Base-by-base conservation (phyloP, 768 basidiomycete genomes). In the Lentinula boryana region DNA sequence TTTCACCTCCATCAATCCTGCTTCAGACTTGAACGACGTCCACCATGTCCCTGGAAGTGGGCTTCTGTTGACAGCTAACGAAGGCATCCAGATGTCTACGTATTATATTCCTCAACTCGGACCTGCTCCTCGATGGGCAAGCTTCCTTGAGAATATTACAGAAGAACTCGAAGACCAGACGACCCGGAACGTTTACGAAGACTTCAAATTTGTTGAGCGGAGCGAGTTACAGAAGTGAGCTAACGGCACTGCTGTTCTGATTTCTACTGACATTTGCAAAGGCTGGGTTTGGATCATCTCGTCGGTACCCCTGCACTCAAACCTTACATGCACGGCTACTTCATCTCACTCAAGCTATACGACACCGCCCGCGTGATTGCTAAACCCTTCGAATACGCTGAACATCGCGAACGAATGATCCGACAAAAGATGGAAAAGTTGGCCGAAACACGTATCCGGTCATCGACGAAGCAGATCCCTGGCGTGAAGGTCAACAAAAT, bases 261-360 rank as follows among this genome's bases (percentile, higher is more conserved):
- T 9, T 31, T 27, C 15, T 52, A 2, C 38, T 50, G 43, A 56
- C 64, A 27, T 62, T 60, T 52, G 56, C 60, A 41, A 67, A 96
- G 94, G 38, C 86, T 99, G 63, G 92, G 95, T n/a, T 75, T 99
- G 70, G 91, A 95, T 65, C 93, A 96, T 71, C 91, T 99, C 67
- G 77, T 97, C 64, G 97, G 97, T 55, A 96, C 95, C 5, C 87
- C 94, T 21, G 86, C 91, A 16, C 91, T 98, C 80, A 96, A 96
- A 73, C 97, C 97, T 4, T 99, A 98, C 75, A 98, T 99, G 96
- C 97, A 99, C 73, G 97, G 97, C 46, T 98, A 95, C 84, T 98
- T 99, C 78, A 74, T 98, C 63, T 92, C 95, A 4, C 86, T 98
- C 74, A 93, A 94, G 68, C 84, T 98, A 5, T 98, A 98, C 77